phyloP scores from a whole-genome alignment of 2,329 filamentous ascomycete species.

The Bisporella sp. region DNA sequence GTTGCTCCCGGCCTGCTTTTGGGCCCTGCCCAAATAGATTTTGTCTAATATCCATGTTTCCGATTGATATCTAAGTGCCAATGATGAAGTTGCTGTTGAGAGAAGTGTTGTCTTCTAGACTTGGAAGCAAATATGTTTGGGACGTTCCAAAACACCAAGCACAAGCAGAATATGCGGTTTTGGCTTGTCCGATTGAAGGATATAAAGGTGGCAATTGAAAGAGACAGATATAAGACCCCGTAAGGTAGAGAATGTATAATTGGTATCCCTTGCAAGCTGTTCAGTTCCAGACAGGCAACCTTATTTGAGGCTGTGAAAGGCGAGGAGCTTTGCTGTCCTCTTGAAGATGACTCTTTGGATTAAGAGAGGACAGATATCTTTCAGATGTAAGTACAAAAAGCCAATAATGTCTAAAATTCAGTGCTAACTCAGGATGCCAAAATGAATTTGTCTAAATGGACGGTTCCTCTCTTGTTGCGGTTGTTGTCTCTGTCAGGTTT shows the following conservation, averaged over 20 bases:
- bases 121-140: too few relatives aligned
- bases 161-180: too few relatives aligned
- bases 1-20: conserved; percentile 22
- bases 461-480: conserved; percentile 15
- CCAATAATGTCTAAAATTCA: too few relatives aligned
- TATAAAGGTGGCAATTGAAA: too few relatives aligned
- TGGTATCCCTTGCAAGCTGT: conserved; percentile 1
- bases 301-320: background rate
- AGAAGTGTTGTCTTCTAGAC: background rate
- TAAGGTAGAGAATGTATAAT: too few relatives aligned
- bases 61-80: background rate
- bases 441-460: conserved; percentile 22
- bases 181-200: too few relatives aligned
- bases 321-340: background rate
- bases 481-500: conserved; percentile 24
- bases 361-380: conserved; percentile 8
- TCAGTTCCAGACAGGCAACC: conserved; percentile 1
- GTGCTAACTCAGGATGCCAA: background rate
- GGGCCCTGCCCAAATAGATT: conserved; percentile 38
- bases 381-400: conserved; percentile 3
- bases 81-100: background rate
- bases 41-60: conserved; percentile 30
- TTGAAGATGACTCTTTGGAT: background rate
- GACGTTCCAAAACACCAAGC: too few relatives aligned
- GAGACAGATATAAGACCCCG: too few relatives aligned